Evolutionary conservation across 2,329 filamentous ascomycete genomes (phyloP), one percentile per base, ranked within the genome.

Genomic region (Colletotrichum nymphaeae): DNA sequence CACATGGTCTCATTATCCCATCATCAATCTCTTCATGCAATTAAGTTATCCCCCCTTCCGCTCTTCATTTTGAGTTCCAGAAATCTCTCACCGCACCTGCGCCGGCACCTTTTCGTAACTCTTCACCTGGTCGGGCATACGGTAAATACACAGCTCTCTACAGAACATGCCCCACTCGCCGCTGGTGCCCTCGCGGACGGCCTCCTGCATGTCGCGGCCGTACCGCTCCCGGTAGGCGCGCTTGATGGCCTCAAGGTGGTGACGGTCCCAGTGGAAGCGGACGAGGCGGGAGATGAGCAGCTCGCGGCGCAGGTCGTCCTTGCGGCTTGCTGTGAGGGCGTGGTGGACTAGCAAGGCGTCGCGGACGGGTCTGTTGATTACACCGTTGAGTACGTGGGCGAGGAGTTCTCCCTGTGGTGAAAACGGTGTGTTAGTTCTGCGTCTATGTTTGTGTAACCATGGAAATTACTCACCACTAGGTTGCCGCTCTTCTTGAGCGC

Each of bases 321-420:
- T 90, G 76, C 88, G 90, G 4, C 93, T 92, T 58, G 93, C 90
- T 24, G 92, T 93, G 76, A 98, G 91, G 2, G 97, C 96, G 84
- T 98, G 97, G 82, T 97, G 92, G 1, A 99, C 87, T 3, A 98
- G 91, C 49, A 98, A 89, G 3, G 96, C 95, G 82, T 98, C 97
- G 68, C 97, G 94, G 75, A 97, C 95, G 6, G 97, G 95, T 72
- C 94, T 94, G 85, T 98, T 98, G 85, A 98, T 97, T 70, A 97
- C 92, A 78, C 97, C 97, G 84, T 98, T 98, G 79, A 99, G 92
- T 77, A 98, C 94, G 83, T 98, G 97, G 0, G 95, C 94, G 49
- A 98, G 91, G 24, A 97, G 92, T 85, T 99, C 97, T 76, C 97
- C 97, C 95, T 98, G 0, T 4, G 35, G 0, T 4, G 35, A 12